Base-by-base conservation (phyloP, 2,329 filamentous ascomycete genomes). In the Rugonectria rugulosa region DNA sequence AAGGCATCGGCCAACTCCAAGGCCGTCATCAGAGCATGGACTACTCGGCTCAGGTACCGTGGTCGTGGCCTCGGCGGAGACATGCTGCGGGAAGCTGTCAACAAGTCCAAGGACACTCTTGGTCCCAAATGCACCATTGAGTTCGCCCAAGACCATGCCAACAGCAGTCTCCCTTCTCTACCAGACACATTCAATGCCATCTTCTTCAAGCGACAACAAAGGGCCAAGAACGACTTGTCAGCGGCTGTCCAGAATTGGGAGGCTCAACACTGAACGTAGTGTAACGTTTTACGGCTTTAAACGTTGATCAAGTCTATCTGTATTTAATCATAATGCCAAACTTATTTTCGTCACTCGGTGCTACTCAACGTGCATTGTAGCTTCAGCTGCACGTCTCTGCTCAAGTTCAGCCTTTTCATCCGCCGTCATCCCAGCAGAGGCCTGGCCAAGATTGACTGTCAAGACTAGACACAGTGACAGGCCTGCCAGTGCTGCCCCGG, bases 21-120 rank as follows among this genome's bases (percentile, higher is more conserved):
- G 55, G 89, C 86, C 4, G 74, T 89, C 26, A 86, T 97, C 47
- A 84, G 89, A 14, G 92, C 88, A 3, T 96, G 92, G 91, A 93
- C 91, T 2, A 90, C 92, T 1, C 82, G 80, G 70, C 73, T 87
- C 44, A 80, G 81, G 63, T 95, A 92, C 72, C 81, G 92, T 17
- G 77, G 82, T 23, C 84, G 84, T 56, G 91, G 91, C 1, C 78
- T 95, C 7, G 92, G 91, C 0, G 80, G 79, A 4, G 88, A 87
- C 40, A 73, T 97, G 71, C 75, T 96, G 41, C 85, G 89, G 63
- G 87, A 90, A 65, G 90, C 88, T 2, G 84, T 92, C 6, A 79
- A 79, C 60, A 70, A 88, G 42, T 87, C 88, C 49, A 81, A 83
- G 61, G 83, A 84, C 72, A 81, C 80, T 62, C 85, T 86, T 43